A percentile compares a stretch with the other conserved stretches of the same genome.
phyloP scores from a whole-genome alignment of 2,329 filamentous ascomycete genomes.

The Lachnellula suecica region DNA sequence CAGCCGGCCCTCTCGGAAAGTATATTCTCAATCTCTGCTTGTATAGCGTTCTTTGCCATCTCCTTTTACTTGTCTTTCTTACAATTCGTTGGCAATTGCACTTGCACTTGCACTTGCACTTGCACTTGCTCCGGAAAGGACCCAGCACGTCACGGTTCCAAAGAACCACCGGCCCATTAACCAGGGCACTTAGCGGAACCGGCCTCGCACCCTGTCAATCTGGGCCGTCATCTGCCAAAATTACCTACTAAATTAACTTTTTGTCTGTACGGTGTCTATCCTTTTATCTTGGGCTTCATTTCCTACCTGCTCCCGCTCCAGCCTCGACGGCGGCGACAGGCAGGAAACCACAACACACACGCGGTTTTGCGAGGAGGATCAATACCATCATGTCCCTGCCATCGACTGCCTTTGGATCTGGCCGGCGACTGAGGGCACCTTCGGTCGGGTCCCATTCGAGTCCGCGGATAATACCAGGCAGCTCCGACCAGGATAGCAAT shows the following conservation, averaged over 20 bases:
- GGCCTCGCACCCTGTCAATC: background rate
- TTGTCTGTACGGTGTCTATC: too few species aligned
- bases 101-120: too few species aligned
- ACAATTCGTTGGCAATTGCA: too few species aligned
- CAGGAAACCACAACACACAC: background rate
- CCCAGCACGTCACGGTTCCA: background rate
- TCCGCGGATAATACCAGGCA: conserved; percentile 27
- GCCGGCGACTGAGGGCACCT: conserved; percentile 17
- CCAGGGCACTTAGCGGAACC: background rate
- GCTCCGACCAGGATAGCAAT: conserved; percentile 16
- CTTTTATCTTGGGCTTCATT: background rate
- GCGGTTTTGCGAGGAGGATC: background rate
- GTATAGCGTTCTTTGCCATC: background rate
- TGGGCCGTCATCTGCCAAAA: too few species aligned
- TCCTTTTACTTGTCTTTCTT: too few species aligned
- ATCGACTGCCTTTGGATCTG: conserved; percentile 17
- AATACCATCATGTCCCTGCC: conserved; percentile 25
- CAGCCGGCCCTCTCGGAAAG: background rate
- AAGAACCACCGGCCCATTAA: background rate
- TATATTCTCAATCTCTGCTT: background rate
- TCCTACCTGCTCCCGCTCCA: background rate
- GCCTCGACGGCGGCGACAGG: background rate
- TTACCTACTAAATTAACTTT: too few species aligned
- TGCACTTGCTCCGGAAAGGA: background rate
- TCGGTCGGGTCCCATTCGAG: conserved; percentile 27